Percentiles rank a stretch among this genome's conserved stretches.
These are phyloP conservation scores for Arabidopsis suecica DNA, from an alignment of 345 rosid genomes.

Conservation along the genomic window DNA sequence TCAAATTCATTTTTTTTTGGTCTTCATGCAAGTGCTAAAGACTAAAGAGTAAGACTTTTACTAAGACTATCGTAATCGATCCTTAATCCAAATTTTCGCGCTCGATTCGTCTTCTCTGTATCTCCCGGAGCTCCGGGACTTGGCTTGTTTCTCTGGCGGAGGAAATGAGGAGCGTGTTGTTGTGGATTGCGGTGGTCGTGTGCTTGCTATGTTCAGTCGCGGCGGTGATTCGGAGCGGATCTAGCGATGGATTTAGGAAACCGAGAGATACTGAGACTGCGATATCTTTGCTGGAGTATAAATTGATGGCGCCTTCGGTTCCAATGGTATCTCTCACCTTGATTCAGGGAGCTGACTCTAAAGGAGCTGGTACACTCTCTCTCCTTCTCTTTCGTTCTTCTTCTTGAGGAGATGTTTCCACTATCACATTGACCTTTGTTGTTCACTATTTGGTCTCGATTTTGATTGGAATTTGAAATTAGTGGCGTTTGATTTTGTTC, in stretches of 20 bases:
- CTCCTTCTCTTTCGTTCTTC: neutral
- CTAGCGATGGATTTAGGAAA: constrained; percentile 48
- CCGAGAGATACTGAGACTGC: constrained; percentile 35
- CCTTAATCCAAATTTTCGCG: constrained; percentile 27
- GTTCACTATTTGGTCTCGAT: neutral
- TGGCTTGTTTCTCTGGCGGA: neutral
- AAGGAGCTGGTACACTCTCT: constrained; percentile 75
- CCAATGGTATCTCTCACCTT: constrained; percentile 75
- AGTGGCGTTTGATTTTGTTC: neutral
- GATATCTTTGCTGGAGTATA: constrained; percentile 42
- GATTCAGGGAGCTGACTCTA: constrained; percentile 77
- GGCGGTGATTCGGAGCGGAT: constrained; percentile 48
- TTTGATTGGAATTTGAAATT: neutral
- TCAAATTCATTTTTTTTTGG: neutral
- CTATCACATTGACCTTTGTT: neutral
- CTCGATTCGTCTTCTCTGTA: constrained; percentile 22
- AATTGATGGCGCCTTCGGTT: constrained; percentile 44
- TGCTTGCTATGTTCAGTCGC: constrained; percentile 33
- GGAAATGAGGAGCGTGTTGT: constrained; percentile 27
- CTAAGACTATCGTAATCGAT: neutral
- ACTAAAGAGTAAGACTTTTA: neutral
- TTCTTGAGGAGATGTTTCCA: neutral
- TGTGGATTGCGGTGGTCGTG: constrained; percentile 8
- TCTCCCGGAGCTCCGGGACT: constrained; percentile 31
- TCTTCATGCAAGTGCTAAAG: constrained; percentile 23